phyloP scores from a whole-genome alignment of 2,329 filamentous ascomycete genomes.

The Raffaelea arxii region DNA sequence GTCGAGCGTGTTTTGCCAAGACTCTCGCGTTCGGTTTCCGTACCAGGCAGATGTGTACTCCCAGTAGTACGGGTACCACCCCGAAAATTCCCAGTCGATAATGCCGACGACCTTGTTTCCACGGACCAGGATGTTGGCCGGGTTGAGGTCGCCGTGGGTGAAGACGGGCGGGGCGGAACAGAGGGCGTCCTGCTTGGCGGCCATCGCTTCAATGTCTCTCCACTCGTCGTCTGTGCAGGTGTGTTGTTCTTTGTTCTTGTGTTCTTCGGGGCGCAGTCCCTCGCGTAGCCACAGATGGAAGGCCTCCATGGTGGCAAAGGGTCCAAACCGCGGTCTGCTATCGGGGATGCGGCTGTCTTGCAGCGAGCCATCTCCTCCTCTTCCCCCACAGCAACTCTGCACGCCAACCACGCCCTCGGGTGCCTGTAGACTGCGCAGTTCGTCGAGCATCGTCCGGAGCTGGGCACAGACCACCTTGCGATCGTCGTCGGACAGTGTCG shows the following conservation, averaged over 20 bases:
- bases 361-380: too few species aligned
- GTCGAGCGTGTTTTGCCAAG: not conserved
- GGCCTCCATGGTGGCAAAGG: not conserved
- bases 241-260: not conserved
- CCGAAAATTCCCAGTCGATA: conserved; percentile 37
- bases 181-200: not conserved
- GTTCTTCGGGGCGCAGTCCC: not conserved
- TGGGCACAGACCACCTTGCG: not conserved
- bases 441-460: conserved; percentile 1
- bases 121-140: conserved; percentile 31
- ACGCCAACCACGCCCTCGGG: not conserved
- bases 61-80: conserved; percentile 35
- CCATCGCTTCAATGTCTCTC: not conserved
- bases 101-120: conserved; percentile 30
- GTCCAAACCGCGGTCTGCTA: not conserved
- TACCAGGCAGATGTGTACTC: conserved; percentile 16
- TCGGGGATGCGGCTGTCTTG: not conserved
- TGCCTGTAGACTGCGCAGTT: not conserved
- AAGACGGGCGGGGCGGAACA: conserved; percentile 24
- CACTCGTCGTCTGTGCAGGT: not conserved
- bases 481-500: not conserved
- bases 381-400: not conserved
- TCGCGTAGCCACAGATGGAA: conserved; percentile 3
- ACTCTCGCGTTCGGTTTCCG: not conserved
- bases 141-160: conserved; percentile 48